Evolutionary conservation across 2,329 filamentous ascomycete species (phyloP).

Genomic region (Penicillium sp.): DNA sequence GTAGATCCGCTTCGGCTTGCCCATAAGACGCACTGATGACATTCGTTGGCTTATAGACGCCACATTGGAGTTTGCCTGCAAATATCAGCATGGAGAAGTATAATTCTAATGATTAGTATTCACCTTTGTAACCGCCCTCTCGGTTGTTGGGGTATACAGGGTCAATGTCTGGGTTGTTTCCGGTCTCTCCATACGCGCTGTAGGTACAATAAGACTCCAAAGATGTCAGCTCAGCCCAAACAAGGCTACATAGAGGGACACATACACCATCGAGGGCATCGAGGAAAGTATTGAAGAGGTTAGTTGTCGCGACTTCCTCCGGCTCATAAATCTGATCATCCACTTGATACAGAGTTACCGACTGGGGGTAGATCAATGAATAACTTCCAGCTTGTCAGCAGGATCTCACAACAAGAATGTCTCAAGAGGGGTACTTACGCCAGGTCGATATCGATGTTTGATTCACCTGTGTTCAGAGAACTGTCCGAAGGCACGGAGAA

Average conservation of each 20-base stretch:
- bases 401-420: not conserved
- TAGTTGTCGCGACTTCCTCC: conserved; percentile 32
- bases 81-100: not conserved
- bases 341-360: conserved; percentile 55
- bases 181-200: conserved; percentile 55
- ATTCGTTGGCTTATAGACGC: conserved; percentile 59
- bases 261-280: conserved; percentile 56
- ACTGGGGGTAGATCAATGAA: conserved; percentile 58
- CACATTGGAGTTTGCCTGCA: conserved; percentile 46
- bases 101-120: no score
- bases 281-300: conserved; percentile 53
- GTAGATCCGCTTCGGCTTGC: conserved; percentile 58
- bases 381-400: conserved; percentile 27
- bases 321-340: conserved; percentile 53
- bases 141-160: conserved; percentile 56
- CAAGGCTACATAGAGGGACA: not conserved
- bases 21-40: conserved; percentile 63
- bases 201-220: conserved; percentile 55
- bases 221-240: not conserved
- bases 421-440: conserved; percentile 38
- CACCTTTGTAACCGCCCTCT: conserved; percentile 57
- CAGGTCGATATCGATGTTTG: conserved; percentile 60
- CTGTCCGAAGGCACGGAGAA: conserved; percentile 41
- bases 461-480: conserved; percentile 49
- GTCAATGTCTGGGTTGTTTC: conserved; percentile 54